Base-by-base conservation (phyloP, 2,329 filamentous ascomycete genomes). In the Amauroascus niger region DNA sequence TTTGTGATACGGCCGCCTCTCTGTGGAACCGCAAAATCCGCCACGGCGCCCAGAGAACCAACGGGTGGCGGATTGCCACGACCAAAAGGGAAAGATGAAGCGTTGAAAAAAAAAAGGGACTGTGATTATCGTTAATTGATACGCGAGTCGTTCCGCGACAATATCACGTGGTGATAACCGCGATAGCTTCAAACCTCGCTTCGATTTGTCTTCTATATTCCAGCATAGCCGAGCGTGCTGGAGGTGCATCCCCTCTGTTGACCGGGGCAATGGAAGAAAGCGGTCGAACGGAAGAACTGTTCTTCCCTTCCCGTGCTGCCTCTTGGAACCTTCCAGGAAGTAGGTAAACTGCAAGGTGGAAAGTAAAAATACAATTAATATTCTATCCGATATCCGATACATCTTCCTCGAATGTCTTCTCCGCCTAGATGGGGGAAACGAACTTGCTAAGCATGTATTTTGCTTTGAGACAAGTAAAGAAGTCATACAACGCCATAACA, bases 161-260 rank as follows among this genome's bases (percentile, higher is more conserved):
- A 13, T 20, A n/a, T 49, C 46, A 49, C 46, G 46, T 49, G 46
- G 30, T 32, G 46, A 49, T 49, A 49, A 49, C 16, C 46, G 46
- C 46, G 46, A 49, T n/a, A 22, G 46, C 30, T 26, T 47, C 4
- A 13, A n/a, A n/a, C n/a, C n/a, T 30, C 22, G 28, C 41, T 20
- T 22, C n/a, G 11, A 28, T 28, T n/a, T 11, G 14, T 18, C 4
- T 39, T 7, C n/a, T n/a, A n/a, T n/a, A n/a, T 2, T 24, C 35
- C 35, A 39, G 35, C 35, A 6, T 13, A 18, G 14, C 35, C 35
- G 16, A 18, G 14, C 35, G n/a, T 1, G 35, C 35, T 11, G 32
- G 8, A 35, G 32, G 8, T 18, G 26, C 32, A 35, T 3, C 13
- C 43, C 11, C 13, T 37, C 46, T 26, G 18, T 11, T 30, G 14